phyloP scores from a whole-genome alignment of 305 asterid genomes.

The Caryopteris hybrid region DNA sequence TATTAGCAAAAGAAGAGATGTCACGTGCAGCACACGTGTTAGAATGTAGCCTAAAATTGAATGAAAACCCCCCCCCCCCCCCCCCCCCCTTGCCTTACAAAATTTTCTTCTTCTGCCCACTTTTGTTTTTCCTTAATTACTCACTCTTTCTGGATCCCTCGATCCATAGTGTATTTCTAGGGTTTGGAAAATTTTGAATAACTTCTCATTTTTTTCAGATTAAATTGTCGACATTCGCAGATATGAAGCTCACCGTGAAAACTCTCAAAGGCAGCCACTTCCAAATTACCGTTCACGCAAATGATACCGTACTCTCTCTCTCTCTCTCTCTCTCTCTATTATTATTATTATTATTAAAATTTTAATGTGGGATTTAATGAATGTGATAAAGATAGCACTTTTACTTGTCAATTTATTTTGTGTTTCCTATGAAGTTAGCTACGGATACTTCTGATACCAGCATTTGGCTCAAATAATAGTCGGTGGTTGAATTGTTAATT shows the following conservation, averaged over 20 bases:
- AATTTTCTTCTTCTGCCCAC: conserved; percentile 18
- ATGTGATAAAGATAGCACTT: neutral
- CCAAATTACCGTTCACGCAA: conserved; percentile 73
- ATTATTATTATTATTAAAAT: too few relatives aligned
- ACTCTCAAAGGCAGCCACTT: conserved; percentile 97
- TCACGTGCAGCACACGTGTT: conserved; percentile 26
- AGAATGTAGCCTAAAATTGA: conserved; percentile 9
- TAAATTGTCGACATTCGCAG: neutral
- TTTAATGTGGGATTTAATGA: neutral
- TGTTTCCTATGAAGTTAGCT: neutral
- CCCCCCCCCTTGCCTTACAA: neutral
- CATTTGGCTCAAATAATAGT: neutral
- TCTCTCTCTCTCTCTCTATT: neutral
- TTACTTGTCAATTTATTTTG: neutral
- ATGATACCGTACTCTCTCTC: conserved; percentile 60
- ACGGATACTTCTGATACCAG: neutral
- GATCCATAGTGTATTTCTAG: conserved; percentile 24
- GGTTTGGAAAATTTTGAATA: conserved; percentile 12
- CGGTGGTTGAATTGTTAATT: neutral
- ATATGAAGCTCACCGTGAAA: conserved; percentile 94
- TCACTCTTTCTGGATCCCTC: conserved; percentile 21
- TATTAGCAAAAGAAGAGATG: neutral
- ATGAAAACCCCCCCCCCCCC: conserved; percentile 14
- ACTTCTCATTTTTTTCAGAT: neutral
- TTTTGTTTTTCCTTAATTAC: neutral